A percentile compares a stretch with the other conserved stretches of the same genome.
These are phyloP conservation scores for Pyracantha coccinea DNA, from an alignment of 331 rosid species.

Conservation along the genomic window DNA sequence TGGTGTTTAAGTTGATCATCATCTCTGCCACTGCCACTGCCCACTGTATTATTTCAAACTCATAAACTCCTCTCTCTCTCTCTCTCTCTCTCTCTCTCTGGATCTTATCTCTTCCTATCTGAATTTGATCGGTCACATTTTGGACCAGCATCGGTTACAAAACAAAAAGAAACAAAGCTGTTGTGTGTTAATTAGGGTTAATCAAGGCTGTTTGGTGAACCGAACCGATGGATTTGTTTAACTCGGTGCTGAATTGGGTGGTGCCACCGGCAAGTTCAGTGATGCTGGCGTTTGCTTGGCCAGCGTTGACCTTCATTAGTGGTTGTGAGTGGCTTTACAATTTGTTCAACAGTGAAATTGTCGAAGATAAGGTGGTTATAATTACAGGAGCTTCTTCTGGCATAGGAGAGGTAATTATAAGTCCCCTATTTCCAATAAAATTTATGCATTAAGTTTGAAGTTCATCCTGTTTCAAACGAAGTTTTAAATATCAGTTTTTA, in stretches of 20 bases:
- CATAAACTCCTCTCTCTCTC: not conserved
- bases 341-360: slow-evolving; percentile 24
- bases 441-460: no score
- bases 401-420: slow-evolving; percentile 64
- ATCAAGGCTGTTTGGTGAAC: not conserved
- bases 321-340: slow-evolving; percentile 64
- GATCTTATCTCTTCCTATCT: not conserved
- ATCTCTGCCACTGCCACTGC: not conserved
- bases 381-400: slow-evolving; percentile 93
- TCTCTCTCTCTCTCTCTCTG: not conserved
- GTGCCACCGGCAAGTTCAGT: slow-evolving; percentile 65
- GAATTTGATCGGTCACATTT: not conserved
- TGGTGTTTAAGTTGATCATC: not conserved
- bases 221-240: slow-evolving; percentile 40
- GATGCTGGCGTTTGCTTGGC: slow-evolving; percentile 76
- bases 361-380: slow-evolving; percentile 69
- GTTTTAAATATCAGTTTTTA: no score
- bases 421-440: not conserved
- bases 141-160: not conserved
- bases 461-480: no score
- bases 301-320: slow-evolving; percentile 58
- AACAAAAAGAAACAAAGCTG: not conserved
- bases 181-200: no score
- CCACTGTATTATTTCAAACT: no score
- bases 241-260: slow-evolving; percentile 48